phyloP scores from a whole-genome alignment of 331 rosid genomes.

The Rhamnella rubrinervis region DNA sequence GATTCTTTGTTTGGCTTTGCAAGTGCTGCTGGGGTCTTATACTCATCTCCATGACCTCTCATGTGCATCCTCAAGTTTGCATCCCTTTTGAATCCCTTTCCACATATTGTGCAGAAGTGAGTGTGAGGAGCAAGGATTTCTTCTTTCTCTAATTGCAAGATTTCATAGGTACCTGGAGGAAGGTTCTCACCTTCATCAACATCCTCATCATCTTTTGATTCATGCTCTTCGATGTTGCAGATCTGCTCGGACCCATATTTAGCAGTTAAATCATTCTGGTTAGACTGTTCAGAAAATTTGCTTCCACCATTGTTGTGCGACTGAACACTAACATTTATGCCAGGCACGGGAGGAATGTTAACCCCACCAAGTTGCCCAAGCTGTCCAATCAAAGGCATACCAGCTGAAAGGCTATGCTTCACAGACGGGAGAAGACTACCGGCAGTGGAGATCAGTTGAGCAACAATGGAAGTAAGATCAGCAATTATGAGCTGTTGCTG shows the following conservation, averaged over 20 bases:
- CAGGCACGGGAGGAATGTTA: constrained; percentile 41
- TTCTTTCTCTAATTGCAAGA: constrained; percentile 88
- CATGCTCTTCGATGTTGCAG: constrained; percentile 67
- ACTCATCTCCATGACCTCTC: constrained; percentile 98
- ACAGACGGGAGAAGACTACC: constrained; percentile 90
- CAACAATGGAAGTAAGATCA: constrained; percentile 85
- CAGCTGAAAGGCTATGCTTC: constrained; percentile 48
- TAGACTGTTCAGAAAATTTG: constrained; percentile 50
- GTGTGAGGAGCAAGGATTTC: constrained; percentile 99
- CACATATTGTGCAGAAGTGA: constrained; percentile 94
- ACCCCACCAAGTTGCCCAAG: constrained; percentile 48
- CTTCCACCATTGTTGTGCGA: constrained; percentile 38
- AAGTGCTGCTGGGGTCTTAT: constrained; percentile 97
- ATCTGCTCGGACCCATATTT: constrained; percentile 49
- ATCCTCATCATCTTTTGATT: constrained; percentile 83
- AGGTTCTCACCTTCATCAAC: constrained; percentile 88
- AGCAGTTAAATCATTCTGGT: constrained; percentile 38
- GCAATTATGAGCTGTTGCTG: constrained; percentile 91
- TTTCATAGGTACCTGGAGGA: constrained; percentile 90
- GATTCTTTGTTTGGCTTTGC: constrained; percentile 83
- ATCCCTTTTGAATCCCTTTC: constrained; percentile 98
- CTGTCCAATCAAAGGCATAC: constrained; percentile 45
- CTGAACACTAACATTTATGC: constrained; percentile 29
- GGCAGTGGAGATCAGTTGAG: constrained; percentile 89
- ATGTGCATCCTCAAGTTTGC: constrained; percentile 98